These are phyloP conservation scores for Dentipellis fragilis DNA, from an alignment of 768 basidiomycete species.

Conservation along the genomic window DNA sequence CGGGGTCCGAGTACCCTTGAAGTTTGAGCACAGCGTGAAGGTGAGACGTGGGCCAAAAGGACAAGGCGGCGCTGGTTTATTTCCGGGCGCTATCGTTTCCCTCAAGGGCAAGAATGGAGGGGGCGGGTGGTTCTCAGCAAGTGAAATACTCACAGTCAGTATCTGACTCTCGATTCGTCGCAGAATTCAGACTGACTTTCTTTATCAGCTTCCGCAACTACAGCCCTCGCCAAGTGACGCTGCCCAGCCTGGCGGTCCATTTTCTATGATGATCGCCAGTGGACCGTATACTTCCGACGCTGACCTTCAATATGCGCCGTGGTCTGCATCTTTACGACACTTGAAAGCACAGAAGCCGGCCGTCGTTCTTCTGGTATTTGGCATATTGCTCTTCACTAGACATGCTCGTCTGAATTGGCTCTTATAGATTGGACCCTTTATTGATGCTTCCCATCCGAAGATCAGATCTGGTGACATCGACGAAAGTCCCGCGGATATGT, in stretches of 20 bases:
- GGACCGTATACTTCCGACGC: conserved; percentile 82
- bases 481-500: conserved; percentile 53
- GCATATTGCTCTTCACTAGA: not conserved
- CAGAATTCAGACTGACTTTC: no score
- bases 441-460: conserved; percentile 66
- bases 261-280: conserved; percentile 63
- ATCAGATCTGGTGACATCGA: conserved; percentile 71
- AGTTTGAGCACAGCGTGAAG: conserved; percentile 56
- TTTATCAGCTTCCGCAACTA: no score
- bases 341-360: conserved; percentile 59
- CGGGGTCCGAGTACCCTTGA: conserved; percentile 57
- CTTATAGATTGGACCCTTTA: conserved; percentile 80
- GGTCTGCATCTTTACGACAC: conserved; percentile 52
- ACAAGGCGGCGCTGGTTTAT: conserved; percentile 60
- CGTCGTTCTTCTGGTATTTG: conserved; percentile 64
- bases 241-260: no score
- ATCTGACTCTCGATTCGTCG: no score
- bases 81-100: conserved; percentile 83
- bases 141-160: conserved; percentile 73
- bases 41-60: conserved; percentile 57
- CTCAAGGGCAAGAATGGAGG: conserved; percentile 87
- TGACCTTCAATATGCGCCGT: conserved; percentile 68
- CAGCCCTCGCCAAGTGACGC: no score
- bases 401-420: not conserved
- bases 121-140: conserved; percentile 76